Conservation (phyloP, 208 protist genomes). For the Crithidia fasciculata region DNA sequence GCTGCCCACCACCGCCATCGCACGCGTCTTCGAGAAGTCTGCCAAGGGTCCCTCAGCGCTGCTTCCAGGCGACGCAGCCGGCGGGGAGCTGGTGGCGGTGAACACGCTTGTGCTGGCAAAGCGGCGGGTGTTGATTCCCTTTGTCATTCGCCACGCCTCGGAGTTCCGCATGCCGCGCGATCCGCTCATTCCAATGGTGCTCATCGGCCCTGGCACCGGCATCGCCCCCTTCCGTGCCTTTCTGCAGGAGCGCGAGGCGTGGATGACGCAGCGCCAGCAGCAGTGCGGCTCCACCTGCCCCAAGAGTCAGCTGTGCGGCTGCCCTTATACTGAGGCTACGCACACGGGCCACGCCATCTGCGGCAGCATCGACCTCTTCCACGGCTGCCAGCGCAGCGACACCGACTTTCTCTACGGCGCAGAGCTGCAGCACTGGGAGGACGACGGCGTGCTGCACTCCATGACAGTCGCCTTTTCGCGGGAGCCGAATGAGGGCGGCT, state of each 20-base stretch:
- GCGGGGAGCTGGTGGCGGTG: not conserved
- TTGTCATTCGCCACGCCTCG: constrained; percentile 42
- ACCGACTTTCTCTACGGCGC: constrained; percentile 61
- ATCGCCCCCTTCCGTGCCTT: constrained; percentile 88
- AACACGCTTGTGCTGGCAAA: constrained; percentile 17
- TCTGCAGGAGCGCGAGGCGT: constrained; percentile 69
- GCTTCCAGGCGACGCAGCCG: not conserved
- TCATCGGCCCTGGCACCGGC: constrained; percentile 90
- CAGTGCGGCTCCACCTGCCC: constrained; percentile 1
- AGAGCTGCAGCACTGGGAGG: constrained; percentile 52
- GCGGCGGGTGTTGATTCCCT: constrained; percentile 34
- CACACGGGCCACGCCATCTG: constrained; percentile 12
- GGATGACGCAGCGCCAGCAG: constrained; percentile 34
- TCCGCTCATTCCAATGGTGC: constrained; percentile 64
- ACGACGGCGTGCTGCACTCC: constrained; percentile 36
- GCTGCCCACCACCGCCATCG: constrained; percentile 1
- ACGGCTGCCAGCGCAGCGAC: constrained; percentile 48
- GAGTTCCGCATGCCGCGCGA: constrained; percentile 72
- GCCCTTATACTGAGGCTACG: constrained; percentile 12
- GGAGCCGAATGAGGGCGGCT: constrained; percentile 54
- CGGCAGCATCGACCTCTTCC: constrained; percentile 57
- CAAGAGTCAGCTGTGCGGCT: constrained; percentile 20
- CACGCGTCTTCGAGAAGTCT: not conserved
- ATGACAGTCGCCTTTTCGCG: constrained; percentile 65
- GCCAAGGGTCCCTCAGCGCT: not conserved